Evolutionary conservation across 2,329 filamentous ascomycete species (phyloP).

Genomic region (Penicillium verrucosum): DNA sequence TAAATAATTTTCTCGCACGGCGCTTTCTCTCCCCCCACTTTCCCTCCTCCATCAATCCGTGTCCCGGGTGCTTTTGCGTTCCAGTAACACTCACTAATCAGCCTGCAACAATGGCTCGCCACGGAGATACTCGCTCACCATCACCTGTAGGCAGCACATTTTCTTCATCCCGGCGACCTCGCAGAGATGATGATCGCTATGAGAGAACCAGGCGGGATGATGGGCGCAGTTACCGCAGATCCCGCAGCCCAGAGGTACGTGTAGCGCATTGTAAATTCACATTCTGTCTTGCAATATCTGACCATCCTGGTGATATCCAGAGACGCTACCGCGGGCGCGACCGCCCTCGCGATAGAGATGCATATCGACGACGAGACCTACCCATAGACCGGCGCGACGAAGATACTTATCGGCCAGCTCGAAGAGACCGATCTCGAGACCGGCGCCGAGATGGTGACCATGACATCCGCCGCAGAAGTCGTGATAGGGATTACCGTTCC

Average conservation of each 20-base stretch:
- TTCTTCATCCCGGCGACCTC: conserved; percentile 64
- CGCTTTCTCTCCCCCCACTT: neutral
- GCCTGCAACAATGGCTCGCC: conserved; percentile 58
- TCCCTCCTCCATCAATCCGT: conserved; percentile 8
- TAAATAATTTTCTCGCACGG: neutral
- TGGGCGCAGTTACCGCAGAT: conserved; percentile 45
- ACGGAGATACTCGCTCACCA: conserved; percentile 75
- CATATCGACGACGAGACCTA: conserved; percentile 65
- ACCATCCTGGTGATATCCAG: conserved; percentile 38
- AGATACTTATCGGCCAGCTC: conserved; percentile 59
- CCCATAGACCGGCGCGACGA: conserved; percentile 59
- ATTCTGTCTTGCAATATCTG: conserved; percentile 2
- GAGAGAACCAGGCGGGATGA: conserved; percentile 53
- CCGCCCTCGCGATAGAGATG: conserved; percentile 56
- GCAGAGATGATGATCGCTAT: conserved; percentile 53
- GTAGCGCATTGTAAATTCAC: conserved; percentile 14
- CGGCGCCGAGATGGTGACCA: conserved; percentile 60
- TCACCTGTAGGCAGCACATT: conserved; percentile 85
- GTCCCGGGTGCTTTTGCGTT: conserved; percentile 31
- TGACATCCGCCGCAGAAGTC: conserved; percentile 60
- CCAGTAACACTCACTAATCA: conserved; percentile 50
- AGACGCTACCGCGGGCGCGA: conserved; percentile 51
- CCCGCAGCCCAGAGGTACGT: conserved; percentile 49
- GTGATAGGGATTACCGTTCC: conserved; percentile 65
- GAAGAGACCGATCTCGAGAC: conserved; percentile 63